A percentile compares a stretch with the other conserved stretches of the same genome.
Conservation (phyloP, 768 basidiomycete genomes). For the Xerocomus brunneocitrinus region DNA sequence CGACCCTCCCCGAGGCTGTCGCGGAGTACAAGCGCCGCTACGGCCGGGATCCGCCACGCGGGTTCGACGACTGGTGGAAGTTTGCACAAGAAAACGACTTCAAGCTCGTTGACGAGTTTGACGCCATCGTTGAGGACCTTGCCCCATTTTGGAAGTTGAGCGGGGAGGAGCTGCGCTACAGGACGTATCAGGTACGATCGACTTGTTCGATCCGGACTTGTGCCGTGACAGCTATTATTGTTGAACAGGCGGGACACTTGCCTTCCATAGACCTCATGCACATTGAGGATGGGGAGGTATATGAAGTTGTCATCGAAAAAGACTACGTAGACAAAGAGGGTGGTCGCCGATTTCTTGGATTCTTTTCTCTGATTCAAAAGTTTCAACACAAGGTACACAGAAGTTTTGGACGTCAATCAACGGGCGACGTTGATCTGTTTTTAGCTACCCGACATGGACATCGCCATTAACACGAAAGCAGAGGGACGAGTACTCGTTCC, state of each 20-base stretch:
- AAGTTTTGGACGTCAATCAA: neutral
- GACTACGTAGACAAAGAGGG: slow-evolving; percentile 59
- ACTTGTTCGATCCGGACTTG: neutral
- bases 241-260: slow-evolving; percentile 58
- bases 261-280: slow-evolving; percentile 84
- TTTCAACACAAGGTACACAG: slow-evolving; percentile 57
- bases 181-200: slow-evolving; percentile 49
- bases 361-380: slow-evolving; percentile 69
- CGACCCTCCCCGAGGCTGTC: slow-evolving; percentile 73
- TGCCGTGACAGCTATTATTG: neutral
- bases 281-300: slow-evolving; percentile 58
- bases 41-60: slow-evolving; percentile 73
- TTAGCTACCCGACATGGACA: slow-evolving; percentile 89
- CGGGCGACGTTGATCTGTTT: neutral
- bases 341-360: slow-evolving; percentile 73
- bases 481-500: slow-evolving; percentile 92
- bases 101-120: slow-evolving; percentile 88
- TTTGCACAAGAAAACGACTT: slow-evolving; percentile 72
- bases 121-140: slow-evolving; percentile 71
- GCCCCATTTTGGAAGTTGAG: slow-evolving; percentile 80
- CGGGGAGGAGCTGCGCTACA: slow-evolving; percentile 64
- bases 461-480: slow-evolving; percentile 89
- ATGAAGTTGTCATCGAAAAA: slow-evolving; percentile 53
- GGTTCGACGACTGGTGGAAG: slow-evolving; percentile 87
- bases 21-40: slow-evolving; percentile 79